Base-by-base conservation (phyloP, 2,329 filamentous ascomycete species). In the Exophiala calicioides region DNA sequence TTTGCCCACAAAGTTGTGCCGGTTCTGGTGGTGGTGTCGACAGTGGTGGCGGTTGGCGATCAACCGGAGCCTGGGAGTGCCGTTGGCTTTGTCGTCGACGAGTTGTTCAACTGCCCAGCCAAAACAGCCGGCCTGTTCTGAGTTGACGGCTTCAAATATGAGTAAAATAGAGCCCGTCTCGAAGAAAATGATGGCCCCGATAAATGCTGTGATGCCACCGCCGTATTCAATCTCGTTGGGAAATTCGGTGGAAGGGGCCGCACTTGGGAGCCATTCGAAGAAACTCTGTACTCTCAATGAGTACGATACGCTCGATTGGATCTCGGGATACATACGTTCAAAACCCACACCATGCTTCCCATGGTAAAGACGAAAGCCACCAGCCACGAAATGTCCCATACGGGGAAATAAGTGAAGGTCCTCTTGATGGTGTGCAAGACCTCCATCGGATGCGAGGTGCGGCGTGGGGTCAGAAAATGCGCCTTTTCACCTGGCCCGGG, bases 141-240 rank as follows among this genome's bases (percentile, higher is more conserved):
- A 80, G 60, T 87, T 87, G n/a, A 85, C 71, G 3, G 83, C 83
- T 62, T 87, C 84, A 1, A 85, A 67, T 64, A 86, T 71, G 19
- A 86, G 69, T 1, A 86, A 63, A 1, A 86, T 59, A 26, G 79
- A 81, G 0, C 82, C 83, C 3, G 83, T 43, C 55, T 84, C 81
- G 60, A 88, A 86, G 60, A 88, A 86, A 5, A 86, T 67, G 0
- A 80, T 84, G 0, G 82, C 82, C 3, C 84, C 84, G n/a, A 86
- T 72, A 57, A 85, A 80, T 0, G 80, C 81, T 0, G 78, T 80
- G 16, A 84, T 72, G 1, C 82, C 84, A 3, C 79, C 82, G 1
- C 71, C 83, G 53, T 69, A 68, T 5, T 70, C 51, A 1, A 68
- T 64, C 62, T 86, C 82, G 21, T 70, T 70, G 0, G 65, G 26